Evolutionary conservation across 2,329 filamentous ascomycete species (phyloP), one percentile per base, ranked within the genome.

Genomic region (Erysiphe pulchra): DNA sequence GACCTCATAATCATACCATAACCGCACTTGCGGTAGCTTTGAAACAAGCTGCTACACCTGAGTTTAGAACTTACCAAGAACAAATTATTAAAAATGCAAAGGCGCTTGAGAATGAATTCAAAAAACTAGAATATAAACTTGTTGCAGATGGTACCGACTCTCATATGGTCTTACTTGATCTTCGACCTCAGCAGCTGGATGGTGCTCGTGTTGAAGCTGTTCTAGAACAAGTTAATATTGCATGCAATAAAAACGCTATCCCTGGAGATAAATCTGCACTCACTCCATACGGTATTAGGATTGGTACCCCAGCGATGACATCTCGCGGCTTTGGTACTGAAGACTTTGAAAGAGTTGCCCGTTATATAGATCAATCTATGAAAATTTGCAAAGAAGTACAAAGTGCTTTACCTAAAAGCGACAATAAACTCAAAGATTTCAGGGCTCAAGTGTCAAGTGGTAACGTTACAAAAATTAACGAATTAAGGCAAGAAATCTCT

Each of bases 361-460:
- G 38, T 14, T 56, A 82, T 92, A 51, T 81, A 92, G 45, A 81
- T 87, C 62, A 75, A 81, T 42, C 79, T 80, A 46, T 39, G 12
- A 34, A 42, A 14, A 33, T 41, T 11, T 46, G 38, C 30, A 20
- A 39, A 42, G 38, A 46, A 20, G 38, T 42, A 28, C 36, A 46
- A 34, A n/a, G 16, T 36, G 67, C 71, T 52, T 74, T 95, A 20
- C 87, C 90, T 62, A 94, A 94, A 76, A 81, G 90, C 65, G 84
- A 83, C 59, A 98, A 95, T 77, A 94, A 92, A 77, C 82, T 92
- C 63, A 95, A 95, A 77, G 90, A 98, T 71, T 95, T 98, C 80
- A 92, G 87, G 73, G 77, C 75, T 61, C 87, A 84, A 73, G 83
- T 93, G 50, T 74, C 80, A 48, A 67, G 70, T 54, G 86, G 84